Evolutionary conservation across 768 basidiomycete species (phyloP), one percentile per base, ranked within the genome.

Genomic region (Lentinula edodes): DNA sequence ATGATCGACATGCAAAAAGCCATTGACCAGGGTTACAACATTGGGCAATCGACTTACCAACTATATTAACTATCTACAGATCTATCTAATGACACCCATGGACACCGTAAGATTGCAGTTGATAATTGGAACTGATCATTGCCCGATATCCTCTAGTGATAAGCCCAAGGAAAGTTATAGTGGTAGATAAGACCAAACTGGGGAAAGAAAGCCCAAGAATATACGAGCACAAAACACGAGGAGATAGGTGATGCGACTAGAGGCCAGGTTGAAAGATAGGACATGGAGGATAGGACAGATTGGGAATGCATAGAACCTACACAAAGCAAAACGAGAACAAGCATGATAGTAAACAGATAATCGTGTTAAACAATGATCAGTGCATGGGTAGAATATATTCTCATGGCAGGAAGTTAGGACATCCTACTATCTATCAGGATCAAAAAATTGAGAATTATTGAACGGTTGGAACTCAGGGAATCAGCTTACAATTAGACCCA

Each of bases 401-500:
- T 41, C 35, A 54, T 52, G 62, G 69, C 72, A 67, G 68, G 74
- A 71, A 66, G 64, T 60, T 70, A 66, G 59, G 56, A 45, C 32
- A 42, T 56, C 41, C 59, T 63, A 39, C 54, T 42, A 20, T 54
- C 61, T 65, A 59, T 68, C 66, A 61, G 68, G 64, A 71, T 67
- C 65, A 72, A 63, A 63, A 67, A 64, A 66, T 68, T 77, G 66
- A 79, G 77, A 73, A 68, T 72, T 71, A 82, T 79, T 74, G 74
- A 75, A 83, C 86, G 78, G 86, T 76, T 77, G 70, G 66, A 73
- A 61, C 60, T 64, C 65, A 64, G 66, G 70, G 70, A 69, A 55
- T 56, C 58, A 35, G 76, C 83, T 71, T 74, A 83, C 82, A 62
- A 54, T 78, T 81, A 89, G 59, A 91, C 84, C 90, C 90, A 92